phyloP scores from a whole-genome alignment of 2,329 filamentous ascomycete genomes.

The Rosellinia necatrix region DNA sequence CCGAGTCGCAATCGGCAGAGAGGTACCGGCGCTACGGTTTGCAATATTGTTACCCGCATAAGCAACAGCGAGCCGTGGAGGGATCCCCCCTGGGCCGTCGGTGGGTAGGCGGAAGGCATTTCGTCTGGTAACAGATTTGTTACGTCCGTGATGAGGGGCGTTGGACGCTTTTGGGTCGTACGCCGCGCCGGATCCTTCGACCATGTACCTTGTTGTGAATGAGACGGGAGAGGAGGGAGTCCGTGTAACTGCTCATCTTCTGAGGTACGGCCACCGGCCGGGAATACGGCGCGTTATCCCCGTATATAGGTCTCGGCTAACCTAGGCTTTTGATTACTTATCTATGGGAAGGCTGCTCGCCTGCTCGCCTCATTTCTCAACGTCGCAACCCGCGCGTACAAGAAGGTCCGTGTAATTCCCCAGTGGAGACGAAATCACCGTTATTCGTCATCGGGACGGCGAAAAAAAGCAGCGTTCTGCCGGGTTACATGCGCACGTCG shows the following conservation, averaged over 20 bases:
- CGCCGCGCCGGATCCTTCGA: constrained; percentile 23
- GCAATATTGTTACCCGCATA: constrained; percentile 22
- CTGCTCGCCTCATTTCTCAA: too few species aligned
- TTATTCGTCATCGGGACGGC: background rate
- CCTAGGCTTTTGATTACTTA: too few species aligned
- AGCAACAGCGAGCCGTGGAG: constrained; percentile 9
- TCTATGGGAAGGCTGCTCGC: too few species aligned
- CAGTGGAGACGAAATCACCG: background rate
- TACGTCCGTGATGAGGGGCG: constrained; percentile 1
- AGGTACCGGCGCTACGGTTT: constrained; percentile 21
- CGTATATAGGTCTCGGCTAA: too few species aligned
- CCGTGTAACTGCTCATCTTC: background rate
- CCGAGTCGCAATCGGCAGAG: constrained; percentile 23
- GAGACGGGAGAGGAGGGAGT: too few species aligned
- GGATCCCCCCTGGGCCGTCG: background rate
- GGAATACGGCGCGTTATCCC: constrained; percentile 23
- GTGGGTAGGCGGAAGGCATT: constrained; percentile 1
- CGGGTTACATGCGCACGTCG: background rate
- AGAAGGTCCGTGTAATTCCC: background rate
- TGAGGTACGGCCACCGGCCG: constrained; percentile 9
- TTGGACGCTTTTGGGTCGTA: background rate
- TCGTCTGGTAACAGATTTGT: constrained; percentile 11
- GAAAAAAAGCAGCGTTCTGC: background rate
- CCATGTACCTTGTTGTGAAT: too few species aligned
- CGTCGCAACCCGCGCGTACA: background rate